These are phyloP conservation scores for Aspergillus bridgeri DNA, from an alignment of 495 filamentous ascomycete genomes.

Conservation along the genomic window DNA sequence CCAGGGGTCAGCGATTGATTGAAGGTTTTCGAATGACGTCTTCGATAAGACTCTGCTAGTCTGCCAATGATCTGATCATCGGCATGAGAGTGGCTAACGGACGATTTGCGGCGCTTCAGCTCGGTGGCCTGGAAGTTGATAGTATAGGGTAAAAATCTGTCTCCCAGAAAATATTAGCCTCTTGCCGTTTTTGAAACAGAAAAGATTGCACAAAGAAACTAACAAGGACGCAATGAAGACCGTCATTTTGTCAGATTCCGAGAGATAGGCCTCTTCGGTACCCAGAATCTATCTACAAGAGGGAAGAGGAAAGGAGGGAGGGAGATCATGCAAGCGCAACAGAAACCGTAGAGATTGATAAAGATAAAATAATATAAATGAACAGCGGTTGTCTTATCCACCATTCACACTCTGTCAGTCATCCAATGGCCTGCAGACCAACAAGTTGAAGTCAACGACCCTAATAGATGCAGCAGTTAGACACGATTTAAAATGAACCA, in stretches of 20 bases:
- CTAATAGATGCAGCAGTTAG: slow-evolving; percentile 17
- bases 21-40: slow-evolving; percentile 21
- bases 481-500: slow-evolving; percentile 8
- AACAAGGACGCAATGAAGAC: slow-evolving; percentile 35
- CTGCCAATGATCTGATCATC: slow-evolving; percentile 39
- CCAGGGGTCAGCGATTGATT: slow-evolving; percentile 54
- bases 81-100: slow-evolving; percentile 23
- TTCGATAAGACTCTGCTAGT: slow-evolving; percentile 19
- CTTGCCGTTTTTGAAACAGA: not conserved
- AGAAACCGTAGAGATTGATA: not conserved
- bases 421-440: slow-evolving; percentile 8
- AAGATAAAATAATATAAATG: not conserved
- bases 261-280: not conserved
- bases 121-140: slow-evolving; percentile 33
- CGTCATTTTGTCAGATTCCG: slow-evolving; percentile 18
- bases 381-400: slow-evolving; percentile 1
- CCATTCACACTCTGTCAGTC: not conserved
- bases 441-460: not conserved
- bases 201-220: slow-evolving; percentile 3
- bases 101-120: slow-evolving; percentile 21
- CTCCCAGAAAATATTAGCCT: slow-evolving; percentile 4
- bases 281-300: not conserved
- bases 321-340: not conserved
- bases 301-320: not conserved
- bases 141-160: slow-evolving; percentile 39